Evolutionary conservation across 495 filamentous ascomycete genomes (phyloP).

Genomic region (Collariella sp.): DNA sequence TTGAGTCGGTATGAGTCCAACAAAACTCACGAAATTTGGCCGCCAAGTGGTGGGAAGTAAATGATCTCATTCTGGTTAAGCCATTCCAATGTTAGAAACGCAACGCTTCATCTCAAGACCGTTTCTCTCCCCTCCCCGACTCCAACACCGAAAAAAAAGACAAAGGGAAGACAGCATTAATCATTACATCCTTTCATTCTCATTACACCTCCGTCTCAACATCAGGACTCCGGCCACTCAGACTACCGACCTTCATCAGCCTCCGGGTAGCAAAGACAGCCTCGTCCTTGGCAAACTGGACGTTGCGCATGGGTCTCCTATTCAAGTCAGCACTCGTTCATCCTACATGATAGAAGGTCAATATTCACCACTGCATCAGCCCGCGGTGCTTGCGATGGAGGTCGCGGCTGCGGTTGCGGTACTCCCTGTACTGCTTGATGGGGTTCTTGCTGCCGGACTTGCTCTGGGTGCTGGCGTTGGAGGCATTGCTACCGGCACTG

Average conservation of each 20-base stretch:
- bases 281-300: conserved; percentile 65
- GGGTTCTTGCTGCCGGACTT: conserved; percentile 33
- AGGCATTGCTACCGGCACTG: not conserved
- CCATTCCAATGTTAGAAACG: not conserved
- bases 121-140: not conserved
- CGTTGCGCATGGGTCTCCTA: conserved; percentile 53
- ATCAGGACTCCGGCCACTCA: conserved; percentile 56
- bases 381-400: conserved; percentile 62
- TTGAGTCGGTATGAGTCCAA: too few relatives aligned
- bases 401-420: conserved; percentile 44
- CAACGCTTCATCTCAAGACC: not conserved
- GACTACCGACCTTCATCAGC: conserved; percentile 46
- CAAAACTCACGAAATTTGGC: not conserved
- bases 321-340: conserved; percentile 1
- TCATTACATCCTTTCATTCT: not conserved
- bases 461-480: conserved; percentile 8
- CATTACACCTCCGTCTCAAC: conserved; percentile 56
- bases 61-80: not conserved
- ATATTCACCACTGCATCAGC: conserved; percentile 60
- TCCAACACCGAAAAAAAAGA: not conserved
- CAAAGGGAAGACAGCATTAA: not conserved
- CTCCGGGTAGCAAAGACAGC: conserved; percentile 51
- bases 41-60: not conserved
- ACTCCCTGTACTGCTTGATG: conserved; percentile 42
- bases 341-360: not conserved